These are phyloP conservation scores for Dimocarpus longan DNA, from an alignment of 345 rosid genomes.

Conservation along the genomic window DNA sequence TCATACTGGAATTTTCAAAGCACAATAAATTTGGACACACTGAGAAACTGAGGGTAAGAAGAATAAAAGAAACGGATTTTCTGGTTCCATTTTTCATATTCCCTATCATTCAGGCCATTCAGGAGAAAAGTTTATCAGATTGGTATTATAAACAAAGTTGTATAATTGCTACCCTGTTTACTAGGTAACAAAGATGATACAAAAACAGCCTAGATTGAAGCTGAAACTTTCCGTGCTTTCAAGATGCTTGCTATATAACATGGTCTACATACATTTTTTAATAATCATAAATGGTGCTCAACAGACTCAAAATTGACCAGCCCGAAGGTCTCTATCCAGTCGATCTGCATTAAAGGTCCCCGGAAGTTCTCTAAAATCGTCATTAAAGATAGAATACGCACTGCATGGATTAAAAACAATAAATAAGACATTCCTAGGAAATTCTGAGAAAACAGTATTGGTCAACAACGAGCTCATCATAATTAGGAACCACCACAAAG, in stretches of 20 bases:
- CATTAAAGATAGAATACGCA: slow-evolving; percentile 89
- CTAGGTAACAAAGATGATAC: too few relatives aligned
- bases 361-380: slow-evolving; percentile 91
- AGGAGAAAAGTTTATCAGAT: not conserved
- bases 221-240: not conserved
- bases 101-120: not conserved
- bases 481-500: not conserved
- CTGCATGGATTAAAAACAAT: slow-evolving; percentile 36
- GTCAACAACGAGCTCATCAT: not conserved
- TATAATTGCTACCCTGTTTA: not conserved
- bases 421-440: not conserved
- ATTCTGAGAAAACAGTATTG: not conserved
- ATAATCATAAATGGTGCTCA: not conserved
- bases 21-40: not conserved
- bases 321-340: slow-evolving; percentile 71
- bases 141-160: not conserved
- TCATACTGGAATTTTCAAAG: not conserved
- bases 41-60: not conserved
- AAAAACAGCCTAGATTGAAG: not conserved
- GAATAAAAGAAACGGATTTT: not conserved
- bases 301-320: slow-evolving; percentile 66
- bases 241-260: not conserved
- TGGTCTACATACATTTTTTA: not conserved
- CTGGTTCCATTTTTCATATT: not conserved
- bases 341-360: slow-evolving; percentile 89